A percentile compares a stretch with the other conserved stretches of the same genome.
These are phyloP conservation scores for Caloboletus firmus DNA, from an alignment of 1,284 basidiomycete genomes.

Conservation along the genomic window DNA sequence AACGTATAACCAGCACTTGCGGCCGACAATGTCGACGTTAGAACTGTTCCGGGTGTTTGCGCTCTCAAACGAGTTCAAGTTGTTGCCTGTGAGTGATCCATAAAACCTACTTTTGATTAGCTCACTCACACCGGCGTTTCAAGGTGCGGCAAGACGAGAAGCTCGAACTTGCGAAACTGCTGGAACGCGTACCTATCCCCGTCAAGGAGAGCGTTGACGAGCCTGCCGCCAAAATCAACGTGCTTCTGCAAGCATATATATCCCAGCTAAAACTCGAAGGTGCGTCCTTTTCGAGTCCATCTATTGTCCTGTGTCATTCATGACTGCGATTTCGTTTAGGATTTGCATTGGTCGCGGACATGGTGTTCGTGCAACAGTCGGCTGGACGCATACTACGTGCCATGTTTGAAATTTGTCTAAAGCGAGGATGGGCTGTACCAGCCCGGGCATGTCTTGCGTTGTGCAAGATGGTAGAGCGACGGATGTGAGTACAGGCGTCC, in stretches of 20 bases:
- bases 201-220: conserved; percentile 98
- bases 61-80: conserved; percentile 95
- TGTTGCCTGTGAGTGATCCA: conserved; percentile 70
- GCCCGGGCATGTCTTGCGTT: conserved; percentile 89
- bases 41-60: conserved; percentile 98
- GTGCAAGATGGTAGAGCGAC: conserved; percentile 95
- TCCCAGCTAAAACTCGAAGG: conserved; percentile 94
- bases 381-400: conserved; percentile 94
- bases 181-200: conserved; percentile 96
- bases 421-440: conserved; percentile 96
- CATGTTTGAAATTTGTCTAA: conserved; percentile 97
- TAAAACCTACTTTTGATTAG: background rate
- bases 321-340: conserved; percentile 38
- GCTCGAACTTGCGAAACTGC: conserved; percentile 86
- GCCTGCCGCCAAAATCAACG: conserved; percentile 96
- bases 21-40: conserved; percentile 83
- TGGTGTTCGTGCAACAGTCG: conserved; percentile 95
- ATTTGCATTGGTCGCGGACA: conserved; percentile 96
- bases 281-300: conserved; percentile 16
- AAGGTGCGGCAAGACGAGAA: conserved; percentile 77
- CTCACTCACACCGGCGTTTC: background rate
- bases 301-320: background rate
- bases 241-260: conserved; percentile 93
- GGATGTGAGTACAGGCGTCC: conserved; percentile 58
- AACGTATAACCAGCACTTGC: conserved; percentile 93